A percentile compares a stretch with the other conserved stretches of the same genome.
These are phyloP conservation scores for Postia placenta DNA, from an alignment of 768 basidiomycete species.

Conservation along the genomic window DNA sequence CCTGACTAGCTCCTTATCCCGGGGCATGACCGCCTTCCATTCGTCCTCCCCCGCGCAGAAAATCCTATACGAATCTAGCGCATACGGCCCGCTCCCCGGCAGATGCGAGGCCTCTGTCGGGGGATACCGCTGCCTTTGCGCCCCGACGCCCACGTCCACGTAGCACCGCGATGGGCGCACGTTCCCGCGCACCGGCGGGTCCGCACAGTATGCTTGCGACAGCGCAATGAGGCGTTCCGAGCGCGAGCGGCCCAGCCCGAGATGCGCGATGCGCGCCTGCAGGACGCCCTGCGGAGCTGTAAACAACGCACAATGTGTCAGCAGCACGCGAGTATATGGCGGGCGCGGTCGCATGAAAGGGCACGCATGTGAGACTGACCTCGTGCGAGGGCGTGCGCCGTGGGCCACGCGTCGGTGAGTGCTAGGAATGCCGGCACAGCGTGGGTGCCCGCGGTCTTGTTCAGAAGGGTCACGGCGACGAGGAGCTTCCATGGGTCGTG, in stretches of 20 bases:
- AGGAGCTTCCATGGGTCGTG: constrained; percentile 66
- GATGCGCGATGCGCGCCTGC: constrained; percentile 2
- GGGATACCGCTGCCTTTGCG: constrained; percentile 32
- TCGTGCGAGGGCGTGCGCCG: constrained; percentile 43
- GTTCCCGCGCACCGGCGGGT: background rate
- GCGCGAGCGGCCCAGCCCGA: constrained; percentile 4
- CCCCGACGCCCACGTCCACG: background rate
- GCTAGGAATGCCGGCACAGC: constrained; percentile 63
- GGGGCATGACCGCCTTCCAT: constrained; percentile 59
- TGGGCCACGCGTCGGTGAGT: constrained; percentile 53
- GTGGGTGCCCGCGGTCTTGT: constrained; percentile 58
- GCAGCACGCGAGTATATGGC: background rate
- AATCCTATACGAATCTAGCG: constrained; percentile 71
- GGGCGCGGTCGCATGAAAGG: background rate
- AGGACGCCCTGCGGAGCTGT: background rate
- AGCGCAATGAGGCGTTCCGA: constrained; percentile 1
- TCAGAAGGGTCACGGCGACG: constrained; percentile 60
- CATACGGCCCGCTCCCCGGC: constrained; percentile 64
- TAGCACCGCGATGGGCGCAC: constrained; percentile 3
- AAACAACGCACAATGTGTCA: background rate
- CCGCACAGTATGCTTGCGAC: constrained; percentile 1
- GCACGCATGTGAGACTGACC: constrained; percentile 35
- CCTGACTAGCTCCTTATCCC: constrained; percentile 62
- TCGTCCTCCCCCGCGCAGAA: constrained; percentile 45
- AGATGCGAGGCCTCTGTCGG: constrained; percentile 49